These are phyloP conservation scores for Endocalyx cinctus DNA, from an alignment of 2,329 filamentous ascomycete genomes.

Conservation along the genomic window DNA sequence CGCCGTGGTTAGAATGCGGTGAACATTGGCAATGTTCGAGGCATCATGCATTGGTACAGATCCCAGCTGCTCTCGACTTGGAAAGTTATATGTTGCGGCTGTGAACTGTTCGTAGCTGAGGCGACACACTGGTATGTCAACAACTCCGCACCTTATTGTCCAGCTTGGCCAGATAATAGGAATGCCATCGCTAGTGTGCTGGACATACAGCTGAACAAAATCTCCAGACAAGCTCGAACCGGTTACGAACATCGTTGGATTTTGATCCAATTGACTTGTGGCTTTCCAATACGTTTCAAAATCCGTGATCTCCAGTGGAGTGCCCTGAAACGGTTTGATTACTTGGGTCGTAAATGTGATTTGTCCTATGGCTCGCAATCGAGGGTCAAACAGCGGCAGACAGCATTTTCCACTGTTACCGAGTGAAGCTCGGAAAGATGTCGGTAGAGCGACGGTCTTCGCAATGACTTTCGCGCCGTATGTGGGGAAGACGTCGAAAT, in stretches of 20 bases:
- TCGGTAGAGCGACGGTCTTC: constrained; percentile 86
- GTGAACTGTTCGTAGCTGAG: constrained; percentile 71
- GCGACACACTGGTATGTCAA: constrained; percentile 78
- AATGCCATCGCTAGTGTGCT: constrained; percentile 81
- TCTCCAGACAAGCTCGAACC: constrained; percentile 95
- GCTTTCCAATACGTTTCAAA: constrained; percentile 99
- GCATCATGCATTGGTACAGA: constrained; percentile 41
- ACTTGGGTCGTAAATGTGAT: constrained; percentile 94
- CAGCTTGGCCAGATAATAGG: constrained; percentile 86
- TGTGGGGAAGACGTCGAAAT: constrained; percentile 96
- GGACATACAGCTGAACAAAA: constrained; percentile 86
- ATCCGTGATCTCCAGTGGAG: constrained; percentile 91
- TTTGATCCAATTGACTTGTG: constrained; percentile 85
- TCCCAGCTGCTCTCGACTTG: constrained; percentile 39
- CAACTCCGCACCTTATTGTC: constrained; percentile 68
- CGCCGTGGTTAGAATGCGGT: constrained; percentile 67
- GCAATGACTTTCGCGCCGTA: constrained; percentile 98
- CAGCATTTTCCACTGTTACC: constrained; percentile 78
- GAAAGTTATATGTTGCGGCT: constrained; percentile 41
- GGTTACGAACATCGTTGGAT: constrained; percentile 82
- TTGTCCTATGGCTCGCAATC: constrained; percentile 85
- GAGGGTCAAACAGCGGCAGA: constrained; percentile 86
- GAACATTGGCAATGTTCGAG: constrained; percentile 59
- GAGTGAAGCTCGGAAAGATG: constrained; percentile 70
- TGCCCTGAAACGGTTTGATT: constrained; percentile 90